Percentiles rank a stretch among this genome's conserved stretches.
These are phyloP conservation scores for Kluyveromyces dobzhanskii DNA, from an alignment of 805 yeast genomes.

Conservation along the genomic window DNA sequence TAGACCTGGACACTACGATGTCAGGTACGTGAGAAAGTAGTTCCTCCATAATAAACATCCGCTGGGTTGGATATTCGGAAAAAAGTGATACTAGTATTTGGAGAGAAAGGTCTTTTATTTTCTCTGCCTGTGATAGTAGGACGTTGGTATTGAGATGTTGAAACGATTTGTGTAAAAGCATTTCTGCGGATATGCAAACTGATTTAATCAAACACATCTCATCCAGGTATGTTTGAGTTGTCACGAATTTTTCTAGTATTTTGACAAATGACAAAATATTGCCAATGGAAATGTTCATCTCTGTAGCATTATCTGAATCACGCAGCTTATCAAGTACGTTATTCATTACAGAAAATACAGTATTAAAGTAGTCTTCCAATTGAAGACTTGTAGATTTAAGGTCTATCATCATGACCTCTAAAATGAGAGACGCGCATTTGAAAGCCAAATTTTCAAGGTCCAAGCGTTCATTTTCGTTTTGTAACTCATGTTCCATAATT, in stretches of 20 bases:
- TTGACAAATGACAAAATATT: neutral
- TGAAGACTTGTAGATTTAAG: slow-evolving; percentile 37
- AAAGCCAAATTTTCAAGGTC: slow-evolving; percentile 23
- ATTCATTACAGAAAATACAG: slow-evolving; percentile 24
- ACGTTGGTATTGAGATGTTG: neutral
- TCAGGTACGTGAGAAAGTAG: slow-evolving; percentile 42
- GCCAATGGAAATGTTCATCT: neutral
- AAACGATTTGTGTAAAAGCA: slow-evolving; percentile 15
- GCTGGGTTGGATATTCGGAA: slow-evolving; percentile 39
- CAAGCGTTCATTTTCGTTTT: slow-evolving; percentile 2
- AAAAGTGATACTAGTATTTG: slow-evolving; percentile 27
- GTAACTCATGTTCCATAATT: slow-evolving; percentile 5
- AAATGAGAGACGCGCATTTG: slow-evolving; percentile 31
- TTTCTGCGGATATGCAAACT: slow-evolving; percentile 39
- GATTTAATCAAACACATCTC: slow-evolving; percentile 50
- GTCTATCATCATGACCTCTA: slow-evolving; percentile 35
- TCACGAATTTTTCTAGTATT: slow-evolving; percentile 19
- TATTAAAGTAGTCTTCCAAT: slow-evolving; percentile 35
- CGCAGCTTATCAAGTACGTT: slow-evolving; percentile 26
- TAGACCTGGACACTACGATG: slow-evolving; percentile 38
- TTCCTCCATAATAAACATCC: slow-evolving; percentile 55
- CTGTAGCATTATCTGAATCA: slow-evolving; percentile 17
- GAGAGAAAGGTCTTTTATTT: neutral
- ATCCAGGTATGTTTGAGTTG: slow-evolving; percentile 27
- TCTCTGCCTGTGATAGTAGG: neutral